Evolutionary conservation across 2,329 filamentous ascomycete genomes (phyloP), one percentile per base, ranked within the genome.

Genomic region (Pseudomassariella vexata): DNA sequence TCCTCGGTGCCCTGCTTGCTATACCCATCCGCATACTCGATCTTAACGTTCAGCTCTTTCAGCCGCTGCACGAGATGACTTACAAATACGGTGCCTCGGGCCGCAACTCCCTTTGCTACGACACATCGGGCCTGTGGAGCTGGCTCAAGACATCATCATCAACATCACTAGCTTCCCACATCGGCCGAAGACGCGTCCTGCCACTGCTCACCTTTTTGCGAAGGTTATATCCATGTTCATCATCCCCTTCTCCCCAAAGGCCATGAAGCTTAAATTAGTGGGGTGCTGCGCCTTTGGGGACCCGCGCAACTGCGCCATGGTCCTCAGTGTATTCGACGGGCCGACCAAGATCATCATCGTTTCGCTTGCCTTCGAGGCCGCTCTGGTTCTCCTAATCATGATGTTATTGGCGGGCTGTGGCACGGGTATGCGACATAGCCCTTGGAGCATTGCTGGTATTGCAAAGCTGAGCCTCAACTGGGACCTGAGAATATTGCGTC

Each of bases 41-140:
- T 31, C 29, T 34, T 8, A 52, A 52, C 23, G 46, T 38, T 25
- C 47, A 45, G 35, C 34, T 45, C 5, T 41, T 50, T 22, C 57
- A 62, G 39, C 59, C 60, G 0, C 62, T 53, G 48, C 56, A 61
- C 39, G 56, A 55, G 28, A 47, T 64, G 8, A 48, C 53, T 5
- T 44, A 46, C 20, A 38, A 42, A 2, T 41, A 29, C 7, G 59
- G 60, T 1, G 50, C 48, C 3, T 19, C 37, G 0, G 59, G 57
- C 0, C 40, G 43, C 8, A 45, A 57, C 10, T 62, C 59, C 0
- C 36, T 57, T 3, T 49, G 40, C 19, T 38, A 54, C 6, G 35
- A 48, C 8, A 49, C 47, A 0, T 37, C 44, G 3, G 48, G 51
- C 0, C 37, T 44, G 32, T 25, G 35, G 4, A 47, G 48, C 3